Conservation (phyloP, 148 eudicot species). For the Cornus suecica region DNA sequence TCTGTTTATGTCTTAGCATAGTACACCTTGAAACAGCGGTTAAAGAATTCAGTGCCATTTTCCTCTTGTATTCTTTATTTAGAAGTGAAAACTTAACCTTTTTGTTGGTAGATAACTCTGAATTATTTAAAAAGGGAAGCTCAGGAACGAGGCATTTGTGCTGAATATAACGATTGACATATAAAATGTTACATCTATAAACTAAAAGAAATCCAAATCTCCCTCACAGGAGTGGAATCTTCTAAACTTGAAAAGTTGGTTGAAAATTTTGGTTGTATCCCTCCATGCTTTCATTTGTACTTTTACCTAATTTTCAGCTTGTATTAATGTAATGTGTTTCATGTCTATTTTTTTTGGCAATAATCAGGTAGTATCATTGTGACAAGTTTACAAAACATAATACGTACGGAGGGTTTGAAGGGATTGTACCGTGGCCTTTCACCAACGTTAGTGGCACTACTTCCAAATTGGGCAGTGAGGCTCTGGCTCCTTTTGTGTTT, state of each 20-base stretch:
- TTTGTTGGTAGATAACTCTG: no score
- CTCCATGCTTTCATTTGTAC: background rate
- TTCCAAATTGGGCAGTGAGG: constrained; percentile 96
- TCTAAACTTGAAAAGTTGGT: no score
- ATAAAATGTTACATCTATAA: no score
- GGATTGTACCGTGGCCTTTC: constrained; percentile 95
- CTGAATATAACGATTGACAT: no score
- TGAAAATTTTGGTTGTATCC: constrained; percentile 5
- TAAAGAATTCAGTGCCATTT: no score
- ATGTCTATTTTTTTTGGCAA: constrained; percentile 7
- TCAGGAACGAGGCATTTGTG: background rate
- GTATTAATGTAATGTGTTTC: background rate
- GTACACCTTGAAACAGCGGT: no score
- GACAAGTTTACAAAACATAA: constrained; percentile 61
- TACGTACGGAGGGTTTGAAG: constrained; percentile 67
- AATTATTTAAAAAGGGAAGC: background rate
- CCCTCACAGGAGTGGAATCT: background rate
- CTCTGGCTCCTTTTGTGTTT: background rate
- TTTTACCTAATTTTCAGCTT: background rate
- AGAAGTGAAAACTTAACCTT: no score
- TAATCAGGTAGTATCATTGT: constrained; percentile 77
- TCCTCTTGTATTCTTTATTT: no score
- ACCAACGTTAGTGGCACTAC: constrained; percentile 84
- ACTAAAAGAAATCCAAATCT: background rate
- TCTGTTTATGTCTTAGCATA: no score